Evolutionary conservation across 1,284 basidiomycete species (phyloP), one percentile per base, ranked within the genome.

Genomic region (Agaricales sp.): DNA sequence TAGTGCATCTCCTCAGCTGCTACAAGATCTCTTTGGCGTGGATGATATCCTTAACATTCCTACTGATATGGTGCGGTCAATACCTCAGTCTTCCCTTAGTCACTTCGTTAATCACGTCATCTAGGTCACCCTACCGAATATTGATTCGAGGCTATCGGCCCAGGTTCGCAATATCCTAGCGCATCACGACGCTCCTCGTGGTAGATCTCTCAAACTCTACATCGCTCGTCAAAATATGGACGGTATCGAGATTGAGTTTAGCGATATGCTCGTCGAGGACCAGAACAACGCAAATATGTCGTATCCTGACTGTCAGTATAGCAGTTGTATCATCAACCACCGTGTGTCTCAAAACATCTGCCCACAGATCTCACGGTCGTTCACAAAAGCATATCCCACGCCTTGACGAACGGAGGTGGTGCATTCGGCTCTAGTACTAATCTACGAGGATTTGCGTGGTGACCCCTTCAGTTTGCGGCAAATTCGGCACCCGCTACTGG

Each of bases 201-300:
- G 73, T 12, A 81, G 83, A 4, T 68, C 75, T 14, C 64, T 74
- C 1, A 89, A 86, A 49, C 76, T 97, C 52, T 68, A 83, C 30
- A 74, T 98, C 45, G 90, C 91, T 0, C 77, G 96, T 13, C 96
- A 99, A 63, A 92, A 97, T 61, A 72, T 92, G 61, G 96, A 99
- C 62, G 94, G 84, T 8, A 75, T 82, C 52, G 96, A 99, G 68
- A 80, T 99, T 48, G 96, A 99, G 63, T 94, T 95, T 59, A 92
- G 89, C 54, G 96, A 99, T 69, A 89, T 95, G 82, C 73, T 99
- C 13, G 82, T 97, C 12, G 96, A 99, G 68, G 96, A 99, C 67
- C 82, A 87, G 63, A 99, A 99, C 65, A 97, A 97, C 60, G 94
- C 92, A 43, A 87, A 87, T 0, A 80, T 96, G 80, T 82, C 85